A percentile compares a stretch with the other conserved stretches of the same genome.
Conservation (phyloP, 257 asterid genomes). For the Nicotiana sylvestris region DNA sequence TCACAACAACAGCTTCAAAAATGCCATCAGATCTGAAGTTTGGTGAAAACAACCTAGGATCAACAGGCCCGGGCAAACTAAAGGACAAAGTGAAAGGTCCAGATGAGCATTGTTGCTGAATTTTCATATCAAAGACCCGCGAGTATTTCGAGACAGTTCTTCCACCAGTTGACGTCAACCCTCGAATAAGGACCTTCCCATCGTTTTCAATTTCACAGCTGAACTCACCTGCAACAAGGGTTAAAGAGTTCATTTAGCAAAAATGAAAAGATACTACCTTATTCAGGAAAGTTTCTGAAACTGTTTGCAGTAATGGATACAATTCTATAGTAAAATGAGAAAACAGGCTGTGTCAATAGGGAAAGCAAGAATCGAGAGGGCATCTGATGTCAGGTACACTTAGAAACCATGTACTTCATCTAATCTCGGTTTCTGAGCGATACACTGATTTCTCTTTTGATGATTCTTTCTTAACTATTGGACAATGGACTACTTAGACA, state of each 20-base stretch:
- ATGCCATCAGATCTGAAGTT: slow-evolving; percentile 68
- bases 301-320: neutral
- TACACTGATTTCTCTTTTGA: no score
- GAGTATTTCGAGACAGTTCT: slow-evolving; percentile 40
- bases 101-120: slow-evolving; percentile 71
- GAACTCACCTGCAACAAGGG: slow-evolving; percentile 50
- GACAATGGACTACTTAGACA: no score
- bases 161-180: slow-evolving; percentile 68
- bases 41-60: slow-evolving; percentile 62
- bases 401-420: no score
- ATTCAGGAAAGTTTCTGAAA: neutral
- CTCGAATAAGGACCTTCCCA: slow-evolving; percentile 62
- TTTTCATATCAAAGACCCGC: slow-evolving; percentile 63
- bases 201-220: slow-evolving; percentile 52
- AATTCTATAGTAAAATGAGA: neutral
- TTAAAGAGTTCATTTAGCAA: neutral
- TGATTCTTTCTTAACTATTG: no score
- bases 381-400: neutral
- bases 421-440: neutral
- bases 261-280: neutral
- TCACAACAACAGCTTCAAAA: slow-evolving; percentile 69
- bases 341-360: neutral
- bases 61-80: slow-evolving; percentile 81
- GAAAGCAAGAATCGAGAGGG: neutral
- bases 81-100: slow-evolving; percentile 77